Evolutionary conservation across 1,284 basidiomycete genomes (phyloP), one percentile per base, ranked within the genome.

Genomic region (Pholiota adiposa): DNA sequence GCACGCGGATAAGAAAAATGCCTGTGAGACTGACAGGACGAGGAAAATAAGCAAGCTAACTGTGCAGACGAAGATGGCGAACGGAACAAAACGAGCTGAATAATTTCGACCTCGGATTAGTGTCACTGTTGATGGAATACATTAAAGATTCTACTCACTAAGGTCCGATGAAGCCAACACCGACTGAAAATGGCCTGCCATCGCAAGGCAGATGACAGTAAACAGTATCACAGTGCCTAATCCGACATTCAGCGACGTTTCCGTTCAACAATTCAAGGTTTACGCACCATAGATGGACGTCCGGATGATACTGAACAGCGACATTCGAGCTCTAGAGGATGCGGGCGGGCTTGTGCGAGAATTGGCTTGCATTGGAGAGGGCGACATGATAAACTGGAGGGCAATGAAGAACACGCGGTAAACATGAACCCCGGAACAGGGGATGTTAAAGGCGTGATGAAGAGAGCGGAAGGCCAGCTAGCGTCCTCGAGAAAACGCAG

Each of bases 1-100:
- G 46, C 31, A 34, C 29, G 18, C 7, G 38, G 5, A 9, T 34
- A 50, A 4, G 33, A 18, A 25, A 52, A 40, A 7, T 29, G 14
- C 21, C 21, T 31, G 11, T 51, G 48, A 44, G 11, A 69, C 87
- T 69, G 63, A 91, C 90, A 93, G 80, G 55, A 83, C 75, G 49
- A 85, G 66, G 58, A 91, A 81, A 67, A 92, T 83, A 63, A 89
- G 73, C 68, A 92, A 69, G 70, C 87, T 90, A 41, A 81, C 83
- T 44, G 79, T 78, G 67, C 87, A 90, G 44, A 92, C 89, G 66
- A 93, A 93, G 69, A 93, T 84, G 59, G 90, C 87, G 67, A 92
- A 90, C 18, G 91, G 91, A 50, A 93, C 86, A 71, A 93, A 93
- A 78, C 86, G 89, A 76, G 90, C 91, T 93, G 68, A 34, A 58